Base-by-base conservation (phyloP, 306 rosid genomes). In the Corylus avellana region DNA sequence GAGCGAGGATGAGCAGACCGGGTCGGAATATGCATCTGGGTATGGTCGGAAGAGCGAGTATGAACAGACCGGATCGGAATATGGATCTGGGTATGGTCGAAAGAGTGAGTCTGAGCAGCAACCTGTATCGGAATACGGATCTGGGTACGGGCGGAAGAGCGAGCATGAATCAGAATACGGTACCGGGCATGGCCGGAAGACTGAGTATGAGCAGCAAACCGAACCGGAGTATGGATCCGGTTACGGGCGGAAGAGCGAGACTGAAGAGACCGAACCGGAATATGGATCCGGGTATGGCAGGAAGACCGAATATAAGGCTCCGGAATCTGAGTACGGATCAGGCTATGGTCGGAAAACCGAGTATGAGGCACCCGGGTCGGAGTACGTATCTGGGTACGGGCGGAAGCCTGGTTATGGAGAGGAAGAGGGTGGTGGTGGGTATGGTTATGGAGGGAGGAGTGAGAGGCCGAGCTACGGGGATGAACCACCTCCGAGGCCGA, bases 341-440 rank as follows among this genome's bases (percentile, higher is more conserved):
- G 88, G 79, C 4, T 82, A 87, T 56, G 85, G 84, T 3, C 74
- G 67, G 53, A 68, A 80, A 44, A 29, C 55, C 1, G 82, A 80
- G 4, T 58, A 75, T 14, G 78, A 75, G 20, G 42, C 64, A 20
- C 44, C 78, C 56, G 18, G 46, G 46, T 42, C 46, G 46, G 8
- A 1, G 57, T 79, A 78, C 48, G 83, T 55, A n/a, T 79, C 86
- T 12, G 81, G 61, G 5, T 44, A 70, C 11, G 76, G 73, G 16
- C 62, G 86, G 76, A 88, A 83, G 82, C 90, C 86, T 1, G 68
- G 82, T 27, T 84, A 84, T 67, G 89, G 89, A 42, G 85, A 83
- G 75, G 84, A 84, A 67, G 76, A 63, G 68, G 74, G 82, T 22
- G 78, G 77, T n/a, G 75, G 67, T 39, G 87, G 81, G 13, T 72